Percentiles rank a stretch among this genome's conserved stretches.
Conservation (phyloP, 2,329 filamentous ascomycete species). For the Diplodia intermedia region DNA sequence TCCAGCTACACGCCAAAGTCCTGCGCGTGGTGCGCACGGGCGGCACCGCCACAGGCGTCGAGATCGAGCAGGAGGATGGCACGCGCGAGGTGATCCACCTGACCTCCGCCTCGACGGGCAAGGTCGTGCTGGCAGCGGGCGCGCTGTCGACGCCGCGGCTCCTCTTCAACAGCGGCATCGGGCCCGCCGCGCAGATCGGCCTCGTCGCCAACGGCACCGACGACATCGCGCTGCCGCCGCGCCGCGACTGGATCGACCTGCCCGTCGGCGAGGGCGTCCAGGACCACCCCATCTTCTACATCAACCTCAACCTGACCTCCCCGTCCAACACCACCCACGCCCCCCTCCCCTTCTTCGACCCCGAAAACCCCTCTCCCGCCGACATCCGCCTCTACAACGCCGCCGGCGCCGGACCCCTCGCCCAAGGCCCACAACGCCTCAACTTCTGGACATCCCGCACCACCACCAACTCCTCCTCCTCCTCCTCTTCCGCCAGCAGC, state of each 20-base stretch:
- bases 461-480: too few relatives aligned
- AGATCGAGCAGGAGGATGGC: conserved; percentile 68
- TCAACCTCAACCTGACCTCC: conserved; percentile 38
- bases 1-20: conserved; percentile 72
- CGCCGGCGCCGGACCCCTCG: conserved; percentile 50
- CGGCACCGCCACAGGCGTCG: conserved; percentile 69
- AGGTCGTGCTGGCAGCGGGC: conserved; percentile 72
- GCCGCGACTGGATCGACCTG: conserved; percentile 57
- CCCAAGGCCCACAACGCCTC: conserved; percentile 55
- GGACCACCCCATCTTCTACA: conserved; percentile 53
- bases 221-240: conserved; percentile 52
- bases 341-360: conserved; percentile 35
- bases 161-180: conserved; percentile 73
- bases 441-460: conserved; percentile 53
- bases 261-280: conserved; percentile 59
- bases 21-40: conserved; percentile 70
- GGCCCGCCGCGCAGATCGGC: conserved; percentile 59
- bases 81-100: conserved; percentile 66
- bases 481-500: too few relatives aligned
- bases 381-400: conserved; percentile 43
- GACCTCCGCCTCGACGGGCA: conserved; percentile 59
- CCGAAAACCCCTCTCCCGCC: conserved; percentile 41
- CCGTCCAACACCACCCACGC: conserved; percentile 34
- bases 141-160: conserved; percentile 74
- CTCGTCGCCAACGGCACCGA: conserved; percentile 52